These are phyloP conservation scores for Penicillium corylophilum DNA, from an alignment of 2,329 filamentous ascomycete genomes.

Conservation along the genomic window DNA sequence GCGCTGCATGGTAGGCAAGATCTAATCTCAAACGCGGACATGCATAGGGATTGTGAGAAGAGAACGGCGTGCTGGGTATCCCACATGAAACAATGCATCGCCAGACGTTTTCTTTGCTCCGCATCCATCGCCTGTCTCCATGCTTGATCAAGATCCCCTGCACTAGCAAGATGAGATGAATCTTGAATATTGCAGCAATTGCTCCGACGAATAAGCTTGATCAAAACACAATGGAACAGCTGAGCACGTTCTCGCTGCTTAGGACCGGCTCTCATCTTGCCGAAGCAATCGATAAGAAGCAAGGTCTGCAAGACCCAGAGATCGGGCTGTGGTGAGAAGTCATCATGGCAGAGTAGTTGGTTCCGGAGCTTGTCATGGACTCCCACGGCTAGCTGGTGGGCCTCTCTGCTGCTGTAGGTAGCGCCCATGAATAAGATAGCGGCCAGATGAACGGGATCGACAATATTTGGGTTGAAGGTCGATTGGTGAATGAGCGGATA, in stretches of 20 bases:
- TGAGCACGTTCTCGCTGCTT: slow-evolving; percentile 65
- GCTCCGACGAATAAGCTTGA: slow-evolving; percentile 55
- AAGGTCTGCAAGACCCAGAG: slow-evolving; percentile 63
- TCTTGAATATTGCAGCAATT: slow-evolving; percentile 51
- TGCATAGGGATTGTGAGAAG: slow-evolving; percentile 65
- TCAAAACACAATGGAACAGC: slow-evolving; percentile 57
- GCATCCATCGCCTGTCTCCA: slow-evolving; percentile 57
- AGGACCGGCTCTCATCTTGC: slow-evolving; percentile 62
- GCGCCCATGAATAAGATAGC: slow-evolving; percentile 61
- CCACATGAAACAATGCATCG: slow-evolving; percentile 65
- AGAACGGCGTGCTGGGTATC: slow-evolving; percentile 64
- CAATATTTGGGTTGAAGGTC: slow-evolving; percentile 54
- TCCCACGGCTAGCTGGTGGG: slow-evolving; percentile 60
- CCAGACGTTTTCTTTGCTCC: slow-evolving; percentile 61
- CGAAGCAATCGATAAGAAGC: slow-evolving; percentile 63
- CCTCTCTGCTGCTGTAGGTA: slow-evolving; percentile 59
- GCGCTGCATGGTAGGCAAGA: slow-evolving; percentile 57
- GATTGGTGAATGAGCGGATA: slow-evolving; percentile 61
- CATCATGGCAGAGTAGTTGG: slow-evolving; percentile 58
- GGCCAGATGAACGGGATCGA: slow-evolving; percentile 55
- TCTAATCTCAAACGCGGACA: slow-evolving; percentile 64
- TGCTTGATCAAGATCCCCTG: slow-evolving; percentile 43
- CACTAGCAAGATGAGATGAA: slow-evolving; percentile 33
- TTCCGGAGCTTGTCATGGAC: slow-evolving; percentile 61
- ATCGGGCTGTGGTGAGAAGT: slow-evolving; percentile 59